Evolutionary conservation across 2,329 filamentous ascomycete species (phyloP).

Genomic region (Talaromyces sp.): DNA sequence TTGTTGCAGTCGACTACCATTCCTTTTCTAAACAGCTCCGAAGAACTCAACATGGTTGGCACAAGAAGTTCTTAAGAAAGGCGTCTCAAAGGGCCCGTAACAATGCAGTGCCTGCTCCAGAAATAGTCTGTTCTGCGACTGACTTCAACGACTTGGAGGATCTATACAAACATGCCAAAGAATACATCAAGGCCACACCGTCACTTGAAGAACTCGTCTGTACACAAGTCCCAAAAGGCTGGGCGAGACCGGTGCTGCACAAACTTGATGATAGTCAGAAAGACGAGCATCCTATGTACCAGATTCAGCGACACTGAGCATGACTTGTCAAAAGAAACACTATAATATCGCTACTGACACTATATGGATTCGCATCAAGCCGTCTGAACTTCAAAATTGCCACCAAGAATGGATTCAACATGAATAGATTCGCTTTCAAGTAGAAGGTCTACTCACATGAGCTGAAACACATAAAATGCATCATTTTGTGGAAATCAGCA

Average conservation of each 20-base stretch:
- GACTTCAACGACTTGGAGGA: background rate
- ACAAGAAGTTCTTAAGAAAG: background rate
- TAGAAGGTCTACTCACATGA: background rate
- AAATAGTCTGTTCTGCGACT: background rate
- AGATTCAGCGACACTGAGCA: background rate
- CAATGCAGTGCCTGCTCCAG: background rate
- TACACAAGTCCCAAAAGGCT: background rate
- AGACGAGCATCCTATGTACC: background rate
- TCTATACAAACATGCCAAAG: background rate
- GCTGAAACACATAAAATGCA: background rate
- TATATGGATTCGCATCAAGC: background rate
- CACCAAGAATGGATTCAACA: background rate
- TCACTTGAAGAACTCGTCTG: background rate
- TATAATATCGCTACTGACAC: background rate
- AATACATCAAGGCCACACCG: background rate
- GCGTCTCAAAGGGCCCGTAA: background rate
- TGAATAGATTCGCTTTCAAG: background rate
- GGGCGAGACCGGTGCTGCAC: background rate
- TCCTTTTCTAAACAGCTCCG: background rate
- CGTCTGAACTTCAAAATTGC: background rate
- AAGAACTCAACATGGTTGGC: background rate
- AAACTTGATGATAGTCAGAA: background rate
- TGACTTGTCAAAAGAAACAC: background rate
- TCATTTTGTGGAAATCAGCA: background rate
- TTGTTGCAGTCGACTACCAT: no score